Conservation (phyloP, 306 rosid genomes). For the Ammopiptanthus mongolicus region DNA sequence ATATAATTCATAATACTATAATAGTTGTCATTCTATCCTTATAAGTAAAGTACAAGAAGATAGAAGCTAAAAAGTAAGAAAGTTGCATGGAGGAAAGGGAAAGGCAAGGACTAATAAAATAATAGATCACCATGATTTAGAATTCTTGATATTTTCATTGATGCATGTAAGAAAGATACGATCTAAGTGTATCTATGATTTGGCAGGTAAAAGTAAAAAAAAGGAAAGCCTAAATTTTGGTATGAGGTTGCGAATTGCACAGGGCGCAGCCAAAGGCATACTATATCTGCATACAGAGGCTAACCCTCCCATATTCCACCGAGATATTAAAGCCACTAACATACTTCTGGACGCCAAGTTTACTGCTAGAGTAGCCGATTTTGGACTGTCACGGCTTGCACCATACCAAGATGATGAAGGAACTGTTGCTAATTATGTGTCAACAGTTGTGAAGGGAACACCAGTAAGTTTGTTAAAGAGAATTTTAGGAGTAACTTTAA, state of each 20-base stretch:
- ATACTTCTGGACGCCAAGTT: constrained; percentile 71
- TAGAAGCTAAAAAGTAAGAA: not conserved
- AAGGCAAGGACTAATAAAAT: not conserved
- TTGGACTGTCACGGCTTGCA: constrained; percentile 86
- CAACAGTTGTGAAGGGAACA: constrained; percentile 92
- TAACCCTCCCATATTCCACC: constrained; percentile 89
- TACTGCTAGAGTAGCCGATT: constrained; percentile 84
- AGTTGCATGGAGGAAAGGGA: not conserved
- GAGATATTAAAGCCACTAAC: constrained; percentile 88
- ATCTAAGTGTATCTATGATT: constrained; percentile 12
- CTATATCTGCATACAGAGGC: constrained; percentile 88
- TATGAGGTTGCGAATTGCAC: constrained; percentile 59
- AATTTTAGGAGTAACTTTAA: not conserved
- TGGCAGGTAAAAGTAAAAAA: constrained; percentile 48
- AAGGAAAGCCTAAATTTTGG: constrained; percentile 40
- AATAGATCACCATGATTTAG: not conserved
- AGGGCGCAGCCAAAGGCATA: constrained; percentile 87
- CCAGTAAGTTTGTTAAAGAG: constrained; percentile 55
- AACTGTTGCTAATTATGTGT: constrained; percentile 50
- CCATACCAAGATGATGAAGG: constrained; percentile 66
- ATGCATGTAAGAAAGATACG: not conserved
- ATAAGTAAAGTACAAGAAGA: not conserved
- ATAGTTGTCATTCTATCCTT: not conserved
- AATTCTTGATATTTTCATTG: not conserved
- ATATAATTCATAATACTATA: not conserved